Percentiles rank a stretch among this genome's conserved stretches.
These are phyloP conservation scores for Ophiocordyceps camponoti-saundersi DNA, from an alignment of 2,329 filamentous ascomycete species.

Conservation along the genomic window DNA sequence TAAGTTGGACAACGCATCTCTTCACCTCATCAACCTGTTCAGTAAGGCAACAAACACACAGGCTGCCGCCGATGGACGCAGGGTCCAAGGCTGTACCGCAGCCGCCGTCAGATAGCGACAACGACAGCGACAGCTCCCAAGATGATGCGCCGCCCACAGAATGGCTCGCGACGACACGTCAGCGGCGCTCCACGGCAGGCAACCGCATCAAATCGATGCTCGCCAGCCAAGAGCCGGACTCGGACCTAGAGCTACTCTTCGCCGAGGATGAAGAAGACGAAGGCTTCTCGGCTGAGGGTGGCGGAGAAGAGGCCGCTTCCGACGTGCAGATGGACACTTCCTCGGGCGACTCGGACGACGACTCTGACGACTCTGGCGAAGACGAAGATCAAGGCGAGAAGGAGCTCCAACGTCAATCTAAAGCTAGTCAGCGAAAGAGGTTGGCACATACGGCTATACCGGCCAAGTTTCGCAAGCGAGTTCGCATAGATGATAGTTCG, in stretches of 20 bases:
- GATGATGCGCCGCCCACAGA: constrained; percentile 27
- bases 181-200: constrained; percentile 65
- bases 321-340: constrained; percentile 81
- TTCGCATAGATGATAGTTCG: constrained; percentile 44
- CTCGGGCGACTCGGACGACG: constrained; percentile 68
- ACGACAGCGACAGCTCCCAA: constrained; percentile 13
- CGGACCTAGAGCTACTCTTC: constrained; percentile 58
- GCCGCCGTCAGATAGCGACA: constrained; percentile 13
- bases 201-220: constrained; percentile 69
- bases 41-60: too few species aligned
- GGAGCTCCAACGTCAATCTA: constrained; percentile 61
- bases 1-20: background rate
- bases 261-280: constrained; percentile 54
- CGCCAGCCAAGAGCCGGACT: constrained; percentile 53
- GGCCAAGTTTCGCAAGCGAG: constrained; percentile 55
- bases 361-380: constrained; percentile 42
- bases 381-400: constrained; percentile 76
- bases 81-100: constrained; percentile 16
- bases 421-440: constrained; percentile 54
- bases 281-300: constrained; percentile 37
- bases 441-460: constrained; percentile 63
- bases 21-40: too few species aligned
- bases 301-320: constrained; percentile 47
- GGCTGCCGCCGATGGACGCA: constrained; percentile 3
- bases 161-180: constrained; percentile 57